Conservation (phyloP, 768 basidiomycete genomes). For the Naganishia vaughanmartiniae region DNA sequence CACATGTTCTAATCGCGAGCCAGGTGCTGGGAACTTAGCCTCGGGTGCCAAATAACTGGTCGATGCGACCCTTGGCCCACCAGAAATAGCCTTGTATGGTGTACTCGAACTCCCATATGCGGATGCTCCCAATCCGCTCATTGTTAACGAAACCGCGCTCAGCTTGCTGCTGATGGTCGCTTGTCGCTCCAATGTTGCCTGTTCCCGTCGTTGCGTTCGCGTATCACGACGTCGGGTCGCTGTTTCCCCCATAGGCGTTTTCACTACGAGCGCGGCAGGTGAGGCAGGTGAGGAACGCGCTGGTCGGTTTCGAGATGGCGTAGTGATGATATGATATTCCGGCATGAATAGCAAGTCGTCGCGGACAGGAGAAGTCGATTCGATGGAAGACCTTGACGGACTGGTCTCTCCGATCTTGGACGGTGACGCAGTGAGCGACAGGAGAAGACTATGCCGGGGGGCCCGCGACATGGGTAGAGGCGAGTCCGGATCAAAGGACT, state of each 20-base stretch:
- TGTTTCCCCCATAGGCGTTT: background rate
- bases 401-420: background rate
- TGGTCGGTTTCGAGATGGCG: background rate
- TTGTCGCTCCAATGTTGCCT: slow-evolving; percentile 13
- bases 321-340: slow-evolving; percentile 15
- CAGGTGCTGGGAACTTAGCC: background rate
- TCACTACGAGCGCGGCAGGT: too few relatives aligned
- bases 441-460: slow-evolving; percentile 11
- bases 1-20: background rate
- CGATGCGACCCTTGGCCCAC: background rate
- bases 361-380: background rate
- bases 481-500: slow-evolving; percentile 30
- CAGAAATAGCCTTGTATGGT: background rate
- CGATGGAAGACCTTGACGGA: background rate
- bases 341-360: slow-evolving; percentile 6
- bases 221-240: slow-evolving; percentile 1
- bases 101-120: background rate
- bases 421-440: slow-evolving; percentile 13
- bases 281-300: background rate
- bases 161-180: slow-evolving; percentile 8
- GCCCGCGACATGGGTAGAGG: slow-evolving; percentile 28
- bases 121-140: slow-evolving; percentile 9
- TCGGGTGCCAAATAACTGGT: background rate
- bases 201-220: background rate
- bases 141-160: slow-evolving; percentile 7